Percentiles rank a stretch among this genome's conserved stretches.
phyloP scores from a whole-genome alignment of 169 alveolate species.

The Plasmodium cynomolgi region DNA sequence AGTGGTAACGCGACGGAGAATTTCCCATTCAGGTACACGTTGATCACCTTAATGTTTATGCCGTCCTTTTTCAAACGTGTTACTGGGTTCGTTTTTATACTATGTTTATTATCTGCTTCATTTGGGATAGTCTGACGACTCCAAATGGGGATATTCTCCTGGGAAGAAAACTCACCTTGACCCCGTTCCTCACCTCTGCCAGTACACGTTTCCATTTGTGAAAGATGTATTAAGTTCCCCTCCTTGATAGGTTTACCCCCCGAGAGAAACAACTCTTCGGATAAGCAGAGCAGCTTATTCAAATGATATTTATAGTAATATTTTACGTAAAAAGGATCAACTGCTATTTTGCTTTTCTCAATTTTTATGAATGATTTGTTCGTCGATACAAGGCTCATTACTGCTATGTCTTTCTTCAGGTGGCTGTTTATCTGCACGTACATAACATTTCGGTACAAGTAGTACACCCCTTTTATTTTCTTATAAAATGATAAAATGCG shows the following conservation, averaged over 20 bases:
- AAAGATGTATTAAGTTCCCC: not conserved
- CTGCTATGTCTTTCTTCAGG: conserved; percentile 22
- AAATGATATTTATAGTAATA: conserved; percentile 41
- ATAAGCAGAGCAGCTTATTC: conserved; percentile 9
- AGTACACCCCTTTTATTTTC: conserved; percentile 49
- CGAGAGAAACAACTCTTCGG: not conserved
- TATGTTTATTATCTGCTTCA: not conserved
- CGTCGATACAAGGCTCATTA: conserved; percentile 42
- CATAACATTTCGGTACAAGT: conserved; percentile 26
- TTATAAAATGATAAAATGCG: conserved; percentile 39
- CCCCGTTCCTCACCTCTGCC: not conserved
- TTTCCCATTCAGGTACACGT: conserved; percentile 59
- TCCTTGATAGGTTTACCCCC: not conserved
- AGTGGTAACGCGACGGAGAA: conserved; percentile 36
- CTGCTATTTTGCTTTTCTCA: not conserved
- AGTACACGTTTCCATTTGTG: not conserved
- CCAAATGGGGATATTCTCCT: not conserved
- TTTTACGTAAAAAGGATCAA: conserved; percentile 53
- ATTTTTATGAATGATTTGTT: conserved; percentile 4
- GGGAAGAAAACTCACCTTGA: not conserved
- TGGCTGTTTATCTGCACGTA: conserved; percentile 7
- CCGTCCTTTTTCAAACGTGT: not conserved
- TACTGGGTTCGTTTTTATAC: not conserved
- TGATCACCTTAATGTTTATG: conserved; percentile 28
- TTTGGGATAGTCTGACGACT: not conserved